Base-by-base conservation (phyloP, 331 rosid genomes). In the Quercus tomentella region DNA sequence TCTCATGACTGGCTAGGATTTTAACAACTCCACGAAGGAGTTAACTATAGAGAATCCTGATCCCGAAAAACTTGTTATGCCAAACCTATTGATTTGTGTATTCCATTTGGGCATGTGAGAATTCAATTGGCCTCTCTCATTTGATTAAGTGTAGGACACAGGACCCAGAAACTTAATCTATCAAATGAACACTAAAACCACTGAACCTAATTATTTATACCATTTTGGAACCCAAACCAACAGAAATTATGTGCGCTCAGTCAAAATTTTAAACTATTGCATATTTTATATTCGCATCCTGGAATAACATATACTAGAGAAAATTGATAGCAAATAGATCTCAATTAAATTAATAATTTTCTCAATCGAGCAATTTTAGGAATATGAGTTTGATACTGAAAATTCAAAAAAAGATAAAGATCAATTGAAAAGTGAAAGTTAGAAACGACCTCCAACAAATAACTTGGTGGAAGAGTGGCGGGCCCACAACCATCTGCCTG, bases 381-480 rank as follows among this genome's bases (percentile, higher is more conserved):
- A 28, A 63, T 63, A 28, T 14, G 6, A 26, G 30, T 63, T 63
- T 63, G 41, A 16, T 30, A 4, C 45, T 63, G 14, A 63, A 30
- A 28, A 15, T 30, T 1, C 23, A n/a, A 10, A 30, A 18, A 43
- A 10, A 28, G 51, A 10, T 5, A 17, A 49, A 49, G 63, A 21
- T 37, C 52, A 26, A 69, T 12, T 25, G 28, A 70, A 68, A 56
- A 25, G 17, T 21, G 18, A 0, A 7, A 28, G 56, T 45, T 63
- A n/a, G 76, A 37, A 77, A 57, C 1, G n/a, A 91, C 95, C 95
- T 82, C 89, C 82, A 8, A 91, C 82, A 35, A 87, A 89, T 75
- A 91, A 82, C 14, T 87, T 91, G 80, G 88, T 11, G 30, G 73
- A 79, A 25, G 67, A 87, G 56, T 68, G 76, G 35, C 86, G 84